These are phyloP conservation scores for Nitzschia inconspicua DNA, from an alignment of 108 stramenopile species.

Conservation along the genomic window DNA sequence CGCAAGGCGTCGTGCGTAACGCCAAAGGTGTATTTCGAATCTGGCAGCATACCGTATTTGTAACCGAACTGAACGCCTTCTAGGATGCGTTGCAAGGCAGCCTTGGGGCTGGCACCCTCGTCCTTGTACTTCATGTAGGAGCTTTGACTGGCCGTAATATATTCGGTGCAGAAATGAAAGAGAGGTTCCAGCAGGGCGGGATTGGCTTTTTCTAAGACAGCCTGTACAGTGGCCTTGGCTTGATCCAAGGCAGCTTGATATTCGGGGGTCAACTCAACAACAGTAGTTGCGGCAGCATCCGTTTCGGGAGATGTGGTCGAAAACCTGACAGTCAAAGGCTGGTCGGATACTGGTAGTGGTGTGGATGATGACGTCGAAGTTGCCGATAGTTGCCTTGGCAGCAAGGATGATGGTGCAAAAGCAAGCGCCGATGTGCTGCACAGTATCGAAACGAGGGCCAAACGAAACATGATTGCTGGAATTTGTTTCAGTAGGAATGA, in stretches of 20 bases:
- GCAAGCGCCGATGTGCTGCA: neutral
- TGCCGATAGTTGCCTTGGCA: neutral
- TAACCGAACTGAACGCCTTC: constrained; percentile 57
- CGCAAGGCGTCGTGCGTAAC: constrained; percentile 68
- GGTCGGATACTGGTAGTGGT: neutral
- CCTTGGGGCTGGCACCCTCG: constrained; percentile 18
- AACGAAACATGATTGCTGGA: neutral
- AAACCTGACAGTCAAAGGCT: neutral
- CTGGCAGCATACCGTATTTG: constrained; percentile 63
- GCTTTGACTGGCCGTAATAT: constrained; percentile 51
- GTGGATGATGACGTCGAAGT: neutral
- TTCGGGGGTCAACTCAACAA: constrained; percentile 28
- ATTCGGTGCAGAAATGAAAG: constrained; percentile 73
- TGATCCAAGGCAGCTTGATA: constrained; percentile 49
- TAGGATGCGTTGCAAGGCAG: constrained; percentile 49
- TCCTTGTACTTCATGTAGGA: constrained; percentile 27
- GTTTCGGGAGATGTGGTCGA: neutral
- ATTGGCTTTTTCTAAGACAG: constrained; percentile 30
- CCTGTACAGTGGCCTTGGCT: constrained; percentile 28
- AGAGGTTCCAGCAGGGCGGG: constrained; percentile 38
- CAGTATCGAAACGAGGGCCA: neutral
- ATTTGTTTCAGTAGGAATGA: too few species aligned
- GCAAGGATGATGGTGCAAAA: neutral
- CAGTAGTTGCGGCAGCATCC: neutral
- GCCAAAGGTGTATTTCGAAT: constrained; percentile 59